These are phyloP conservation scores for Adenanthera pavonina DNA, from an alignment of 306 rosid species.

Conservation along the genomic window DNA sequence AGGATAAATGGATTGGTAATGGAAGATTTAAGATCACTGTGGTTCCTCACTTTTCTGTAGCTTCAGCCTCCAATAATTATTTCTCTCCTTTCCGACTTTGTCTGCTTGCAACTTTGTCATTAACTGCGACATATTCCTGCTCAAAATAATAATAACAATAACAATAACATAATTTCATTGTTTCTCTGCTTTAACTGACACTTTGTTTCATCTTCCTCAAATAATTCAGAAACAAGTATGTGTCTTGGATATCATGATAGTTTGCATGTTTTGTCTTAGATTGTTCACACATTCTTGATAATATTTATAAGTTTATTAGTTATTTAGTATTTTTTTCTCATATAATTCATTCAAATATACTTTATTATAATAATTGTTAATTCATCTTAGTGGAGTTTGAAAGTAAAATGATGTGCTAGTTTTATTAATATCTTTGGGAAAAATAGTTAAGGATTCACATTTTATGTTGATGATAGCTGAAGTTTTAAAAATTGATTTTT, in stretches of 20 bases:
- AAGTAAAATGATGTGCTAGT: background rate
- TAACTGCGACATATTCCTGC: constrained; percentile 62
- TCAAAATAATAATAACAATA: constrained; percentile 25
- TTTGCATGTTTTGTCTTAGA: constrained; percentile 29
- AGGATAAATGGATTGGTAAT: constrained; percentile 33
- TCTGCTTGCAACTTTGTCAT: constrained; percentile 64
- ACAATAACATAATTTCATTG: background rate
- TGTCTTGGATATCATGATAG: constrained; percentile 7
- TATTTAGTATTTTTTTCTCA: background rate
- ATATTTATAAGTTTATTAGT: background rate
- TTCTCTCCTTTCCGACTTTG: constrained; percentile 61
- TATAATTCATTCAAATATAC: background rate
- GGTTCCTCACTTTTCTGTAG: constrained; percentile 50
- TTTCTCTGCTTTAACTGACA: constrained; percentile 21
- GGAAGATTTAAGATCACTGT: constrained; percentile 46
- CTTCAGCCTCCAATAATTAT: constrained; percentile 42
- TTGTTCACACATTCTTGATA: background rate
- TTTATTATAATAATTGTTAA: background rate
- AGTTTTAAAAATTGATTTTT: too few relatives aligned
- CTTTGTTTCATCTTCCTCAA: constrained; percentile 28
- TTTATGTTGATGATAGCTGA: too few relatives aligned
- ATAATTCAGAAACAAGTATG: constrained; percentile 39
- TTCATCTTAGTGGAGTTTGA: background rate
- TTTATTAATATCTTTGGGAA: too few relatives aligned
- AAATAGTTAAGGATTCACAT: too few relatives aligned